Conservation (phyloP, 257 asterid genomes). For the Primulina eburnea region DNA sequence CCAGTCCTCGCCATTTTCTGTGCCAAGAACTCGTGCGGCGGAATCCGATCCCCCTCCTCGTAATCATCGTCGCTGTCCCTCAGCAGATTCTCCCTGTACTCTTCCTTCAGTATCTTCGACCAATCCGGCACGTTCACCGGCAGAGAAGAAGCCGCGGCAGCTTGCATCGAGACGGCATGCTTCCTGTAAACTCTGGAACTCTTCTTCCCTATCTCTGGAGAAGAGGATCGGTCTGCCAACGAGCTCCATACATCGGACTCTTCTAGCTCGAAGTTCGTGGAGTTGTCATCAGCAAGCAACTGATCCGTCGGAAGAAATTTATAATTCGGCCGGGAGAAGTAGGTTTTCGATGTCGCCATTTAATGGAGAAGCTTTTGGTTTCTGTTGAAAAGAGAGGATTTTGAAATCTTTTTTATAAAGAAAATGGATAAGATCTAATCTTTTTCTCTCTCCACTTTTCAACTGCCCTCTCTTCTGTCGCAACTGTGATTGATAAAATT, state of each 20-base stretch:
- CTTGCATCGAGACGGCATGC: neutral
- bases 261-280: neutral
- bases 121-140: constrained; percentile 39
- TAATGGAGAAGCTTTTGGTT: neutral
- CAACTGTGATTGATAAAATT: no score
- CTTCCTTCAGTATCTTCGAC: constrained; percentile 39
- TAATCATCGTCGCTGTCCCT: constrained; percentile 19
- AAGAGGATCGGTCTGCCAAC: neutral
- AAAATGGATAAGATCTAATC: neutral
- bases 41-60: constrained; percentile 18
- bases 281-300: constrained; percentile 3
- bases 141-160: constrained; percentile 15
- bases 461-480: neutral
- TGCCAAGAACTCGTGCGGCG: constrained; percentile 44
- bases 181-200: constrained; percentile 18
- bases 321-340: constrained; percentile 19
- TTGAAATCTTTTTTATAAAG: neutral
- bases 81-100: constrained; percentile 26
- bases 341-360: constrained; percentile 31
- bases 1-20: constrained; percentile 43
- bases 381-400: neutral
- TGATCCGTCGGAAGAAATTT: constrained; percentile 17
- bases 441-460: no score
- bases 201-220: constrained; percentile 21
- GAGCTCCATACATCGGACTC: constrained; percentile 35